Evolutionary conservation across 306 rosid species (phyloP).

Genomic region (Quercus robur): DNA sequence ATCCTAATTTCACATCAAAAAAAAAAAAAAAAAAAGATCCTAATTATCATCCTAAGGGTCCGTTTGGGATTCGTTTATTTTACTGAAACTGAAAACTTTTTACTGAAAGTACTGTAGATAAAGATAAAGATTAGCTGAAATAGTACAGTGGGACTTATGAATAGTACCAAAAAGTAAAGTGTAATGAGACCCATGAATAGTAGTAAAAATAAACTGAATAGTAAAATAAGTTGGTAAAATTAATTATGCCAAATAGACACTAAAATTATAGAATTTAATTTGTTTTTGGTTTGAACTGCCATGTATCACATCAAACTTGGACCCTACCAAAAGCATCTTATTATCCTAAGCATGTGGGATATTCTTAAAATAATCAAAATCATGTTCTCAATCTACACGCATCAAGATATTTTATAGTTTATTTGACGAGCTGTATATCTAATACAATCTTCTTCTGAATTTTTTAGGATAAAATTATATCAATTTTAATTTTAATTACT

Average conservation of each 20-base stretch:
- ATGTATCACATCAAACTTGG: not conserved
- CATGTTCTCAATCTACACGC: not conserved
- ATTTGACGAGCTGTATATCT: no score
- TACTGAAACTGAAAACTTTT: no score
- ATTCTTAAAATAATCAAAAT: not conserved
- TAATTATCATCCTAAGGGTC: no score
- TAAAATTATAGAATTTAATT: not conserved
- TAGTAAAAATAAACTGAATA: no score
- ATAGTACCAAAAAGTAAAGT: no score
- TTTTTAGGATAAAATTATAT: no score
- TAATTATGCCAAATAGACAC: fast-evolving
- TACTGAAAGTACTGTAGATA: fast-evolving
- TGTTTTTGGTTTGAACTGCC: not conserved
- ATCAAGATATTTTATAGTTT: no score
- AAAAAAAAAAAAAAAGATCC: no score
- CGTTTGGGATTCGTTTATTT: fast-evolving
- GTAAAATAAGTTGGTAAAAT: fast-evolving
- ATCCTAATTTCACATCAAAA: no score
- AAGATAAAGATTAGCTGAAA: fast-evolving
- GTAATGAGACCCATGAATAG: fast-evolving
- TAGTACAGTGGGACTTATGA: fast-evolving
- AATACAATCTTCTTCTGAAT: no score
- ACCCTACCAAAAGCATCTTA: not conserved
- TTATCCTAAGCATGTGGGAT: not conserved
- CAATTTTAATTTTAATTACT: no score